Evolutionary conservation across 805 yeast species (phyloP), one percentile per base, ranked within the genome.

Genomic region (Candida silvatica): DNA sequence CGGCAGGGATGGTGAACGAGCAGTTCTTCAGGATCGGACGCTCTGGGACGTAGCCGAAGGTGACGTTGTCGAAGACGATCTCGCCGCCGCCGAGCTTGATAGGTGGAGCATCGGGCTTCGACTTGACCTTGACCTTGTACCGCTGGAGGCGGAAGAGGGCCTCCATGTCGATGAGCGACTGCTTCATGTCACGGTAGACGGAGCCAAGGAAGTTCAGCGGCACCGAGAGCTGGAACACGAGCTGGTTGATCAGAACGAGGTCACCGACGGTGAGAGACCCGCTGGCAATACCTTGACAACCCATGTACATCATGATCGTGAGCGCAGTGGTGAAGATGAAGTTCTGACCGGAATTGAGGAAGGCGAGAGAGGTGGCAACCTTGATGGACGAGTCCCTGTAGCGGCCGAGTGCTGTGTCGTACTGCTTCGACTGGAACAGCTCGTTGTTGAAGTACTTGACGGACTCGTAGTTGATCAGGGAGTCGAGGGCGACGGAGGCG

Each of bases 241-340:
- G 69, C 61, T 92, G 98, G 59, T 92, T 92, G 44, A 92, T 90
- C 40, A 92, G 66, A 16, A 92, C 97, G 51, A 92, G 66, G 54
- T 92, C 98, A 46, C 98, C 98, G 16, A 92, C 97, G 1, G 94
- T 80, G 37, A 92, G 63, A 1, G 74, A 58, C 0, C 95, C 95
- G 3, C 71, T 58, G 11, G 86, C 77, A n/a, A 92, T 92, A 19
- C 97, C 97, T 37, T 77, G 75, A 49, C 95, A 85, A 12, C 96
- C 97, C 94, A 92, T 80, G 56, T 84, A 92, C 98, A 92, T 92
- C 94, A 92, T 92, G 2, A 79, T 83, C 2, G 98, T 92, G 43
- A 92, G 64, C 2, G 98, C 97, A 27, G 83, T 59, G 0, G 97
- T 84, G 60, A 83, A 83, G 22, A 83, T 83, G 37, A 81, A 47